Base-by-base conservation (phyloP, 176 grass and related monocot species). In the Aegilops sharonensis region DNA sequence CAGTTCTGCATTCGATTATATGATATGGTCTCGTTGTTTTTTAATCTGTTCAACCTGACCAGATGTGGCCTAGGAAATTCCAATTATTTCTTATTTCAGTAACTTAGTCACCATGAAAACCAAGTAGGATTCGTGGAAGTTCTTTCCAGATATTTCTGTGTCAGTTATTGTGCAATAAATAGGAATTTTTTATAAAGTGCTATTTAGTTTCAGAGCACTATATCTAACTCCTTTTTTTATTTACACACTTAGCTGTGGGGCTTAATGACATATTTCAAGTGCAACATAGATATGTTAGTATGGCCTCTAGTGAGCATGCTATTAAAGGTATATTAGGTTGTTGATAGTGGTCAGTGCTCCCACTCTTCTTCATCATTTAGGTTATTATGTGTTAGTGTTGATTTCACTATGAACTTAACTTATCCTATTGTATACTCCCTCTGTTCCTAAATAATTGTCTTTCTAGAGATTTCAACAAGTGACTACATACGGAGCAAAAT, bases 1-100 rank as follows among this genome's bases (percentile, higher is more conserved):
- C 57, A 48, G 48, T 77, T 77, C 27, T 54, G 47, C 54, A 56
- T 80, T 67, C 82, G 27, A 83, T 85, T 39, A 64, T 45, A 66
- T 76, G 27, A 29, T 40, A 78, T 75, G 29, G 12, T 80, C 13
- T 72, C 67, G 27, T 72, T 30, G 23, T 57, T 71, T 68, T 76
- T 77, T 32, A 40, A 59, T 87, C 9, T 81, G 24, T 67, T 81
- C 71, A 57, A 68, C 70, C 50, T 61, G 63, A 64, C 20, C 27
- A 62, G 23, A 3, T 64, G 54, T 31, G 78, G 11, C 79, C 54
- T 78, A 65, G 42, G 30, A 75, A 75, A 42, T 66, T 76, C 60
- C 34, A 68, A 48, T 77, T 34, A 50, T 75, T 60, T 52, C 14
- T 27, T 27, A 66, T 85, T 66, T 56, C 32, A 78, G 36, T 81